Conservation (phyloP, 345 rosid species). For the Melastoma malabathricum region DNA sequence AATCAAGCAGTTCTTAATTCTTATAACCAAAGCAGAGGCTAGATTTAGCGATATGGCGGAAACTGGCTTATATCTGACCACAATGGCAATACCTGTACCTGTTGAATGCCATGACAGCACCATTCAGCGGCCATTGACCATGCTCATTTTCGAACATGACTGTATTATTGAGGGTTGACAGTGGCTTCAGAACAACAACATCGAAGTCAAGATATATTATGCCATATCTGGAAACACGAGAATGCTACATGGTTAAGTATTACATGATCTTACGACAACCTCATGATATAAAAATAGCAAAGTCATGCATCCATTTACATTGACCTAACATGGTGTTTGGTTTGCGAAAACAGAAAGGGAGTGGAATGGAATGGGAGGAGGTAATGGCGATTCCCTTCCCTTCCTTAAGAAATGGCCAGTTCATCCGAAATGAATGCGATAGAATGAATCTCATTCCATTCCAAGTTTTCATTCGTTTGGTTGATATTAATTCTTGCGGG, state of each 20-base stretch:
- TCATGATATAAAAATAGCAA: not conserved
- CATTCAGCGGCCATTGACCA: constrained; percentile 44
- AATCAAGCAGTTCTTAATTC: no score
- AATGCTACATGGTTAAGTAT: constrained; percentile 1
- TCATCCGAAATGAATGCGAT: no score
- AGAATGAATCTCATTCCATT: no score
- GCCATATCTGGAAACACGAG: constrained; percentile 58
- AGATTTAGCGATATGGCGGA: not conserved
- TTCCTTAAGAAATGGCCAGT: no score
- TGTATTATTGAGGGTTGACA: constrained; percentile 47
- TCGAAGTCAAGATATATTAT: constrained; percentile 83
- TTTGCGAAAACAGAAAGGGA: no score
- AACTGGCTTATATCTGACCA: not conserved
- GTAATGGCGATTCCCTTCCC: no score
- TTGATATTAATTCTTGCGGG: no score
- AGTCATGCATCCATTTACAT: not conserved
- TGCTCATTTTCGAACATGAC: constrained; percentile 49
- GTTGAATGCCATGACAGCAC: constrained; percentile 81
- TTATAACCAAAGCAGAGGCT: no score
- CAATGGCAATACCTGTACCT: constrained; percentile 39
- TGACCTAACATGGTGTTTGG: no score
- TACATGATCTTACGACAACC: no score
- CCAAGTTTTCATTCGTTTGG: no score
- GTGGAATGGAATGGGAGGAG: no score
- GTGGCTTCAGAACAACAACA: constrained; percentile 56